A percentile compares a stretch with the other conserved stretches of the same genome.
Evolutionary conservation across 2,329 filamentous ascomycete species (phyloP).

Genomic region (Talaromyces amestolkiae): DNA sequence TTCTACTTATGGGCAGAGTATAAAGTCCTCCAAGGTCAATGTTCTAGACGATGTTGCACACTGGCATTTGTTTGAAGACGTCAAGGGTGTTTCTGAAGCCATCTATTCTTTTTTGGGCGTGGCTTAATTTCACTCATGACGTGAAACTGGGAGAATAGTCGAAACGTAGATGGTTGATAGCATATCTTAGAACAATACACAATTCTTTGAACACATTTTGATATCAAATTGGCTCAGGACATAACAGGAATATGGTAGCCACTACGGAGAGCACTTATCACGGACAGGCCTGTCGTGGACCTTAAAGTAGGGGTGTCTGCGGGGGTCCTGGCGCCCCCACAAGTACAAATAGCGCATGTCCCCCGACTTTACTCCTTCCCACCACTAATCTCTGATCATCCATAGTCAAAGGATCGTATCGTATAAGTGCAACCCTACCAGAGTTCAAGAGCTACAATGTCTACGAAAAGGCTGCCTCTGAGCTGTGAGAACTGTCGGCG

Average conservation of each 20-base stretch:
- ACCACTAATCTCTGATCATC: not conserved
- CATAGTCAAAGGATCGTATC: not conserved
- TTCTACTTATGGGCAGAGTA: slow-evolving; percentile 31
- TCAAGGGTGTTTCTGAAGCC: slow-evolving; percentile 32
- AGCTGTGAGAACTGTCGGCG: not conserved
- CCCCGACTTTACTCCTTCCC: not conserved
- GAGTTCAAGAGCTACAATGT: not conserved
- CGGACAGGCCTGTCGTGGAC: too few relatives aligned
- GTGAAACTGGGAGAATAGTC: not conserved
- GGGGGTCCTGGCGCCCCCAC: not conserved
- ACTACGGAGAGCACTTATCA: too few relatives aligned
- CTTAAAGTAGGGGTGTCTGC: not conserved
- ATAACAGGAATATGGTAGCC: too few relatives aligned
- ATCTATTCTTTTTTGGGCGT: slow-evolving; percentile 8
- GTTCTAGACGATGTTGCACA: slow-evolving; percentile 46
- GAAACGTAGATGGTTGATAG: not conserved
- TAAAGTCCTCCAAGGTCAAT: slow-evolving; percentile 26
- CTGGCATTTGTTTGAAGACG: slow-evolving; percentile 54
- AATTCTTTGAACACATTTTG: too few relatives aligned
- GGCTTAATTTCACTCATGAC: not conserved
- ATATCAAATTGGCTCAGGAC: too few relatives aligned
- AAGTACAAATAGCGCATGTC: not conserved
- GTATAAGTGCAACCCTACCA: not conserved
- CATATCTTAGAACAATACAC: not conserved
- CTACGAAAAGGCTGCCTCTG: not conserved